A percentile compares a stretch with the other conserved stretches of the same genome.
Evolutionary conservation across 371 early-diverging fungal species (phyloP).

Genomic region (Circinella umbellata): DNA sequence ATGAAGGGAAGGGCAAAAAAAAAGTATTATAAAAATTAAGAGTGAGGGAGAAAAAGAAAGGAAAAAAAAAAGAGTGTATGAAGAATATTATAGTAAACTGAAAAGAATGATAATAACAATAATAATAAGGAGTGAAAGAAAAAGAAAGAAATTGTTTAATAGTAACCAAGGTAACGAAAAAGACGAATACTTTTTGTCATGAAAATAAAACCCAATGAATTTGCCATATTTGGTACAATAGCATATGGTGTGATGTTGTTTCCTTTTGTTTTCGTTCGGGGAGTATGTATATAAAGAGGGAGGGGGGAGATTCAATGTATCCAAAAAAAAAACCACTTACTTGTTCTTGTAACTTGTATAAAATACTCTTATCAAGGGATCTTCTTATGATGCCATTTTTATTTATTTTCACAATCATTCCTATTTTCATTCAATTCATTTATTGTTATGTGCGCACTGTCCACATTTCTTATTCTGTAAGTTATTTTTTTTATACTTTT

Average conservation of each 20-base stretch:
- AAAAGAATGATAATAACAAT: neutral
- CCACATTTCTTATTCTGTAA: neutral
- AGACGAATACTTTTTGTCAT: too few relatives aligned
- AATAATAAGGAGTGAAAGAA: neutral
- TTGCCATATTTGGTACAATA: neutral
- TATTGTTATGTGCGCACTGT: neutral
- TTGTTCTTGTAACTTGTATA: too few relatives aligned
- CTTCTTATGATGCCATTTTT: neutral
- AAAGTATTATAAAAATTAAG: neutral
- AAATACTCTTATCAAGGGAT: too few relatives aligned
- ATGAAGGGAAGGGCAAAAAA: neutral
- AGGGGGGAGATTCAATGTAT: too few relatives aligned
- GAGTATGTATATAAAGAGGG: too few relatives aligned
- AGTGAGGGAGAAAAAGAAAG: neutral
- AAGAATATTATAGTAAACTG: neutral
- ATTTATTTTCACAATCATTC: neutral
- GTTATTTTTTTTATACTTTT: neutral
- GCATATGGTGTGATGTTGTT: neutral
- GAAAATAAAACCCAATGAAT: neutral
- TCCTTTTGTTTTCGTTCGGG: too few relatives aligned
- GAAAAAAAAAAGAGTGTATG: neutral
- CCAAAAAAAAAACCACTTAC: too few relatives aligned
- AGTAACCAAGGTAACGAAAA: too few relatives aligned
- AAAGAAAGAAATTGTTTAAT: neutral
- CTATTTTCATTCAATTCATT: neutral